Percentiles rank a stretch among this genome's conserved stretches.
These are phyloP conservation scores for Panicum miliaceum DNA, from an alignment of 176 grass and related monocot species.

Conservation along the genomic window DNA sequence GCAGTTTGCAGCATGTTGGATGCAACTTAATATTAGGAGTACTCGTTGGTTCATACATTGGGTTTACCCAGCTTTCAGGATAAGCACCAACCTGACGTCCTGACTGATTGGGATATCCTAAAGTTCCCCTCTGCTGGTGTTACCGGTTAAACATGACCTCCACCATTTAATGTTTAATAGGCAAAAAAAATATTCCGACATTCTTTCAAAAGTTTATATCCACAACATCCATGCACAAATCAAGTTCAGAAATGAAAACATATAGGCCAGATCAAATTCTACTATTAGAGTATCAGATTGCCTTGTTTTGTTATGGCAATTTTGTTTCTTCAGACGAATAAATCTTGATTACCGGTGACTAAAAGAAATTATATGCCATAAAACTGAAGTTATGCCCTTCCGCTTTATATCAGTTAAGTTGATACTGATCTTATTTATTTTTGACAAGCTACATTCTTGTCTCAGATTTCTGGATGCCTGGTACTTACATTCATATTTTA, in stretches of 20 bases:
- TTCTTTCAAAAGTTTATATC: neutral
- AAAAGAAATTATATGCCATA: neutral
- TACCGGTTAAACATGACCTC: neutral
- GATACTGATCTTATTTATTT: conserved; percentile 17
- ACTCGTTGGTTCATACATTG: neutral
- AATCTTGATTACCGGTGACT: neutral
- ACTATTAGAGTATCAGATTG: neutral
- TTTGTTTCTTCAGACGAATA: neutral
- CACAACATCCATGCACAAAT: neutral
- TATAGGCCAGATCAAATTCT: neutral
- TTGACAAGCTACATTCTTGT: conserved; percentile 9
- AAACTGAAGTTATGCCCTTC: neutral
- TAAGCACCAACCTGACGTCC: too few relatives aligned
- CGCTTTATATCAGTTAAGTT: conserved; percentile 2
- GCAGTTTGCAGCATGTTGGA: neutral
- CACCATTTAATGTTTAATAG: neutral
- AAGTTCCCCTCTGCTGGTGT: neutral
- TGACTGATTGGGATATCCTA: neutral
- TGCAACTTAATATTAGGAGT: neutral
- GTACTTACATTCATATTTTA: conserved; percentile 16
- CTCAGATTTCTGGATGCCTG: conserved; percentile 7
- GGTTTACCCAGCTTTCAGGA: too few relatives aligned
- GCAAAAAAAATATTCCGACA: neutral
- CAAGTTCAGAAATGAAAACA: neutral
- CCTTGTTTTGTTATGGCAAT: neutral